A percentile compares a stretch with the other conserved stretches of the same genome.
These are phyloP conservation scores for Sambucus nigra DNA, from an alignment of 129 eudicot genomes.

Conservation along the genomic window DNA sequence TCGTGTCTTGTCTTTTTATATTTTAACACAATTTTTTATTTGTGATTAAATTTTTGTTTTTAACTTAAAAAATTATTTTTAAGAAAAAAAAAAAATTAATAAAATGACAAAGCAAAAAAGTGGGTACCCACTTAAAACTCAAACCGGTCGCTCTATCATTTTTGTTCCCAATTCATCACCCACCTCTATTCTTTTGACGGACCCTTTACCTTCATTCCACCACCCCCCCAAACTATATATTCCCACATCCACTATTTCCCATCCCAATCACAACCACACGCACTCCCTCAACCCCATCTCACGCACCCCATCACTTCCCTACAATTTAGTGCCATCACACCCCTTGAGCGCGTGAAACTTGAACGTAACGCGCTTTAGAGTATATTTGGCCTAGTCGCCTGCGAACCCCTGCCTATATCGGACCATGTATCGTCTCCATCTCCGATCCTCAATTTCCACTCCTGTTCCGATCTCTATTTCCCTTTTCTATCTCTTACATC, in stretches of 20 bases:
- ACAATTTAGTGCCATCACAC: slow-evolving; percentile 12
- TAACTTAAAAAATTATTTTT: too few species aligned
- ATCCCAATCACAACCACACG: background rate
- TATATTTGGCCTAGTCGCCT: slow-evolving; percentile 41
- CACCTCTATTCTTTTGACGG: too few species aligned
- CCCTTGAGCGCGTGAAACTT: slow-evolving; percentile 28
- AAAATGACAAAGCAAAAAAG: too few species aligned
- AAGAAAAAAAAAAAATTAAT: too few species aligned
- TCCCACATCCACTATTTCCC: background rate
- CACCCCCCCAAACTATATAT: background rate
- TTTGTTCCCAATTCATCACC: too few species aligned
- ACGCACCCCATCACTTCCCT: background rate
- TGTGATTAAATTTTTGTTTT: too few species aligned
- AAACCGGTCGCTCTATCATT: too few species aligned
- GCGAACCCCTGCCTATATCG: slow-evolving; percentile 28
- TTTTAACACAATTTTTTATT: too few species aligned
- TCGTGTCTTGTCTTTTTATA: too few species aligned
- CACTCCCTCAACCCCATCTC: background rate
- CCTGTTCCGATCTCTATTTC: background rate
- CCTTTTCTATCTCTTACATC: background rate
- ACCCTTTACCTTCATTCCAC: background rate
- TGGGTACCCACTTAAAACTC: too few species aligned
- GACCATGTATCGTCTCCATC: slow-evolving; percentile 17
- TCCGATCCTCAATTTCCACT: slow-evolving; percentile 23
- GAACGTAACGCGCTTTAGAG: slow-evolving; percentile 23